These are phyloP conservation scores for Colletotrichum orbiculare DNA, from an alignment of 2,329 filamentous ascomycete genomes.

Conservation along the genomic window DNA sequence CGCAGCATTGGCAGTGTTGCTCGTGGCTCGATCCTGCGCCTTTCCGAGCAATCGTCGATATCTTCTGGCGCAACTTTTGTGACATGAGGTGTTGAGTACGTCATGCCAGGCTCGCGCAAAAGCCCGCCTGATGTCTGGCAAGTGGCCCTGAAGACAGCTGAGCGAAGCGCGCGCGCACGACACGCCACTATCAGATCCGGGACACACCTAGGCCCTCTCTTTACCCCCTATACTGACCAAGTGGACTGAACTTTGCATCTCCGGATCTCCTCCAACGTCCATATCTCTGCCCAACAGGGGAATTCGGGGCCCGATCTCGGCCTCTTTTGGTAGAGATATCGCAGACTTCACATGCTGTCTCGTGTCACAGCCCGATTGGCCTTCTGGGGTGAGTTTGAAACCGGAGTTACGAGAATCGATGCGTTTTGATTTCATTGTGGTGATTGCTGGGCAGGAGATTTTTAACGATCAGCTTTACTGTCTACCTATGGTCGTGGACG, in stretches of 20 bases:
- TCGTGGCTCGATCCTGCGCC: neutral
- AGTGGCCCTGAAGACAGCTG: neutral
- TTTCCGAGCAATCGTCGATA: neutral
- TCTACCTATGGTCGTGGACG: too few relatives aligned
- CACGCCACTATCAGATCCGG: constrained; percentile 3
- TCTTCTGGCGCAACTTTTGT: neutral
- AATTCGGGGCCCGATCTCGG: neutral
- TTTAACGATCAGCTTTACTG: too few relatives aligned
- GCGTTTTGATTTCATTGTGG: neutral
- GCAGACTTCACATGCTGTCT: neutral
- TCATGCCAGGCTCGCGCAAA: constrained; percentile 3
- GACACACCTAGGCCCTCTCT: neutral
- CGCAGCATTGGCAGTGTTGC: neutral
- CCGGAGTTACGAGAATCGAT: neutral
- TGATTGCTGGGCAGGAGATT: too few relatives aligned
- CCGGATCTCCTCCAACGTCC: constrained; percentile 18
- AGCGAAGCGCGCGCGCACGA: neutral
- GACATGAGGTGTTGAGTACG: neutral
- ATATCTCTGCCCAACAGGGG: constrained; percentile 16
- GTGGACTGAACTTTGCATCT: constrained; percentile 32
- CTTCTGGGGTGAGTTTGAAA: neutral
- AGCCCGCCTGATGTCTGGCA: constrained; percentile 15
- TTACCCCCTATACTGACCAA: constrained; percentile 8
- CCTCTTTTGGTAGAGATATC: neutral
- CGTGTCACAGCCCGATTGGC: neutral